Conservation (phyloP, 2,329 filamentous ascomycete genomes). For the Sarocladiaceae sp. region DNA sequence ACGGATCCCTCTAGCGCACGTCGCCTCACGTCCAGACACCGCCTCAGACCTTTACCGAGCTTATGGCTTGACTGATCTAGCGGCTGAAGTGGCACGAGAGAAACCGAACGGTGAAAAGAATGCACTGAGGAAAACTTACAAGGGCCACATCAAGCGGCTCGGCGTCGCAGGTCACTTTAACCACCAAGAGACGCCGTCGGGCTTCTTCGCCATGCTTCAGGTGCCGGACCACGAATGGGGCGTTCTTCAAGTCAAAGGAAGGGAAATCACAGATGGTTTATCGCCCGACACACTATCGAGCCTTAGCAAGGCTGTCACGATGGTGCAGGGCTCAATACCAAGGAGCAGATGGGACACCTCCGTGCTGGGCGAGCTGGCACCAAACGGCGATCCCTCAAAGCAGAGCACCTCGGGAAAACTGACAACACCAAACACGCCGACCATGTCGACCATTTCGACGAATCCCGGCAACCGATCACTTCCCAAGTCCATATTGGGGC, state of each 20-base stretch:
- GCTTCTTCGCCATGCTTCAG: conserved; percentile 42
- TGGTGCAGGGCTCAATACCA: conserved; percentile 51
- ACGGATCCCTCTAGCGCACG: conserved; percentile 38
- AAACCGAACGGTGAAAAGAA: conserved; percentile 63
- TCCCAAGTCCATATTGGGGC: no score
- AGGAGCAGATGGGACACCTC: conserved; percentile 49
- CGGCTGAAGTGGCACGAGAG: conserved; percentile 55
- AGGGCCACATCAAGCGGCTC: conserved; percentile 59
- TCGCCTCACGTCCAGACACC: conserved; percentile 38
- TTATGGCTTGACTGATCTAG: conserved; percentile 50
- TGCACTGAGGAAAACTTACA: conserved; percentile 60
- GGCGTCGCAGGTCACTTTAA: conserved; percentile 58
- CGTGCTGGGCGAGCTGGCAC: conserved; percentile 50
- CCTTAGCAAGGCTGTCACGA: conserved; percentile 46
- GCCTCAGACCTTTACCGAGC: conserved; percentile 54
- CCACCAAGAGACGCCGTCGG: conserved; percentile 42
- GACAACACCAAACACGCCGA: conserved; percentile 49
- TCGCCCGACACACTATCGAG: conserved; percentile 34
- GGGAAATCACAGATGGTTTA: conserved; percentile 49
- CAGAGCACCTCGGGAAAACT: conserved; percentile 33
- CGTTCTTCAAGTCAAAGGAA: conserved; percentile 45
- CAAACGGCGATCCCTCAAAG: conserved; percentile 26
- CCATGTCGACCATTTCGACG: no score
- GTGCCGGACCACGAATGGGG: conserved; percentile 53
- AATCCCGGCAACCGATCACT: no score